These are phyloP conservation scores for Sclerotinia nivalis DNA, from an alignment of 2,329 filamentous ascomycete genomes.

Conservation along the genomic window DNA sequence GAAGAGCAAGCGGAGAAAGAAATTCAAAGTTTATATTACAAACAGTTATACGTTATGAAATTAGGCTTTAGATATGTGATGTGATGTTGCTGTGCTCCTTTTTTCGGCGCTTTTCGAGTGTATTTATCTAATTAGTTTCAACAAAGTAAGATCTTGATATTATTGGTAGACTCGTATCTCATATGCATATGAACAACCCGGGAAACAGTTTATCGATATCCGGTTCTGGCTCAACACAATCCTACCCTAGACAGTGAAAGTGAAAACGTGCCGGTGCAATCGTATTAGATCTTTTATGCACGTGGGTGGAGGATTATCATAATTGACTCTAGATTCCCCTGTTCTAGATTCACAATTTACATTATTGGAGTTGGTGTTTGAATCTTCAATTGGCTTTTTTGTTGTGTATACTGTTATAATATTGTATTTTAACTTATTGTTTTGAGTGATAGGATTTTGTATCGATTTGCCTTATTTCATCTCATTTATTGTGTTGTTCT, in stretches of 20 bases:
- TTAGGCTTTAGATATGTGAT: no score
- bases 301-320: conserved; percentile 4
- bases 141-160: neutral
- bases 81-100: no score
- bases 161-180: neutral
- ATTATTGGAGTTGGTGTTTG: neutral
- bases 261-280: conserved; percentile 6
- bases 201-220: neutral
- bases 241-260: neutral
- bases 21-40: neutral
- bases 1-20: neutral
- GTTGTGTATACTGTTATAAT: neutral
- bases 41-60: neutral
- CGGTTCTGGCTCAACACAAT: neutral
- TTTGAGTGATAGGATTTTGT: neutral
- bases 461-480: neutral
- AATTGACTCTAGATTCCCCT: neutral
- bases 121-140: neutral
- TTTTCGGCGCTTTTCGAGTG: no score
- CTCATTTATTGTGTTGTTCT: neutral
- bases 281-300: neutral
- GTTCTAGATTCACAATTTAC: conserved; percentile 14
- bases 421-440: neutral
- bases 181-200: neutral
- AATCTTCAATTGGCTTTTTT: neutral